Evolutionary conservation across 257 asterid species (phyloP), one percentile per base, ranked within the genome.

Genomic region (Striga asiatica): DNA sequence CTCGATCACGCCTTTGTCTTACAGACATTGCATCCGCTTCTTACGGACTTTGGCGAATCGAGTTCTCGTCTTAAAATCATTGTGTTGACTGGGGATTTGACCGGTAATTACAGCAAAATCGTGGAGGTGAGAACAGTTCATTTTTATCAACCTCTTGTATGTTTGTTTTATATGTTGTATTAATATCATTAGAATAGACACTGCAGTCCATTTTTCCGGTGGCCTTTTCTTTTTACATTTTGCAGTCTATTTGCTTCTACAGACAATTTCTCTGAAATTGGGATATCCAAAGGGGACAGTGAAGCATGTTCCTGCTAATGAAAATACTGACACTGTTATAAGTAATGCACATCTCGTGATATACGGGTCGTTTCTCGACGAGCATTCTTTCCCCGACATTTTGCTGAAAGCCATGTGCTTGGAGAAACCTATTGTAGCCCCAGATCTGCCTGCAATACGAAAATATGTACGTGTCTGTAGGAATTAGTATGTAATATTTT

Each of bases 341-440:
- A 65, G 64, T 63, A 66, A 23, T 37, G 84, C 86, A 54, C 94
- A 85, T 76, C 64, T 85, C 58, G 93, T 85, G 65, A 76, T 92
- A 64, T 92, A 88, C 60, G 84, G 97, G 51, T 81, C 99, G 43
- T 85, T 92, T 67, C 84, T 69, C 0, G 97, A 88, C 32, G 94
- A 78, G 61, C 81, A 66, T 43, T 64, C 82, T 54, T 88, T 92
- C 76, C 97, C 97, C 7, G 77, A 56, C 52, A 69, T 73, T 65
- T 75, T 88, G 85, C 79, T 80, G 54, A 88, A 76, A 78, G 84
- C 99, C 47, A 85, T 92, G 99, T 78, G 86, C 67, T 72, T 79
- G 0, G 85, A 61, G 85, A 88, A 85, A 67, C 93, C 94, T 54
- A 66, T 81, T 53, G 60, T 92, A 35, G 95, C 96, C 61, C 99